These are phyloP conservation scores for Glarea lozoyensis DNA, from an alignment of 495 filamentous ascomycete species.

Conservation along the genomic window DNA sequence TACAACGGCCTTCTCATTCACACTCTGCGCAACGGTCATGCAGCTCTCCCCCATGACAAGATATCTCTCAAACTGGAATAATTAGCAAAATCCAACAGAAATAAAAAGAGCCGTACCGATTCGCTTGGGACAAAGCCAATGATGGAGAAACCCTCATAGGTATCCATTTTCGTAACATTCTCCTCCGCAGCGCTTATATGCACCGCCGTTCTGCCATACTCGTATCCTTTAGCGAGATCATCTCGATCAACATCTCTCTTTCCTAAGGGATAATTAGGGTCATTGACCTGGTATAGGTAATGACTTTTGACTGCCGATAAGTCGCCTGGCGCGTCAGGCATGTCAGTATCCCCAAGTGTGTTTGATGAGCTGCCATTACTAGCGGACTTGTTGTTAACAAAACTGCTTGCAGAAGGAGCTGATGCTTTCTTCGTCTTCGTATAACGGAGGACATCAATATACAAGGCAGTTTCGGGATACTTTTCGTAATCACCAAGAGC, in stretches of 20 bases:
- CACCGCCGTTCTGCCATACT: constrained; percentile 87
- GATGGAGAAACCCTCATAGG: constrained; percentile 62
- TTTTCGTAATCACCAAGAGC: constrained; percentile 68
- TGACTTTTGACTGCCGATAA: constrained; percentile 60
- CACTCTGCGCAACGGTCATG: constrained; percentile 62
- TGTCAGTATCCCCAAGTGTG: constrained; percentile 35
- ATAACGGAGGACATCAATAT: constrained; percentile 84
- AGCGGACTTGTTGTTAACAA: constrained; percentile 42
- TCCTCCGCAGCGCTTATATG: constrained; percentile 78
- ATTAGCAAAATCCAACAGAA: constrained; percentile 9
- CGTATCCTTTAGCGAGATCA: constrained; percentile 84
- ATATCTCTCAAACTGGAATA: constrained; percentile 67
- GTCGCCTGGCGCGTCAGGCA: constrained; percentile 29
- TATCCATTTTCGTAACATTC: constrained; percentile 73
- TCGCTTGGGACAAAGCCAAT: constrained; percentile 75
- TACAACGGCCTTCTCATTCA: constrained; percentile 66
- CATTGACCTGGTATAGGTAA: constrained; percentile 72
- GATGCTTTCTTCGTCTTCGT: constrained; percentile 71
- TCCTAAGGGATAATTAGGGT: constrained; percentile 62
- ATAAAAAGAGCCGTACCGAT: constrained; percentile 41
- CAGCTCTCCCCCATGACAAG: constrained; percentile 72
- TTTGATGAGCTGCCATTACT: constrained; percentile 34
- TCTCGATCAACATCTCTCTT: constrained; percentile 80
- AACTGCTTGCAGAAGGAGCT: constrained; percentile 65
- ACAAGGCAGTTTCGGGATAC: constrained; percentile 61